Evolutionary conservation across 306 rosid species (phyloP).

Genomic region (Pterocarpus macrocarpus): DNA sequence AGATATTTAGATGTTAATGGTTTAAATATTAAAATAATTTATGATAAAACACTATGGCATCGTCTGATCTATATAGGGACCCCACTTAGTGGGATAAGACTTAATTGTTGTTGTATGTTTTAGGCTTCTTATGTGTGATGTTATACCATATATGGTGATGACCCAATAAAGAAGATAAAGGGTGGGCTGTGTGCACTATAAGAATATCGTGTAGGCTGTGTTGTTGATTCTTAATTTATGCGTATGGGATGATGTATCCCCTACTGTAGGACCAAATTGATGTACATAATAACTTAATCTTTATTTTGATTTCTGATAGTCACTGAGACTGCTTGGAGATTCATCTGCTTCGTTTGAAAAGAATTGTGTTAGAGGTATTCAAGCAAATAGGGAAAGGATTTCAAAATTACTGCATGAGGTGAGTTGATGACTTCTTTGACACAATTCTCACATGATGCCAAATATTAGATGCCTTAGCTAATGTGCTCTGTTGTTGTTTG

Average conservation of each 20-base stretch:
- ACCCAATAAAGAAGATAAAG: conserved; percentile 21
- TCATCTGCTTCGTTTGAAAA: conserved; percentile 93
- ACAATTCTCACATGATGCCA: conserved; percentile 18
- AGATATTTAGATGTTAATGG: too few relatives aligned
- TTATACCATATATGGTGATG: conserved; percentile 26
- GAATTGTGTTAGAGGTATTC: conserved; percentile 97
- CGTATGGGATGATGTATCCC: conserved; percentile 25
- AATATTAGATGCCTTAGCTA: conserved; percentile 46
- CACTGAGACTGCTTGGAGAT: conserved; percentile 93
- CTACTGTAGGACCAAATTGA: not conserved
- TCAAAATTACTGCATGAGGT: conserved; percentile 95
- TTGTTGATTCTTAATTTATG: conserved; percentile 33
- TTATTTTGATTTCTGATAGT: conserved; percentile 59
- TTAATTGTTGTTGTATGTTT: too few relatives aligned
- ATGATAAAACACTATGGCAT: too few relatives aligned
- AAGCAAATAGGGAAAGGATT: conserved; percentile 93
- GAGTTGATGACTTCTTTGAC: conserved; percentile 45
- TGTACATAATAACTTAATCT: conserved; percentile 8
- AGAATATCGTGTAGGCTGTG: conserved; percentile 5
- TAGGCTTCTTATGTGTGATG: conserved; percentile 12
- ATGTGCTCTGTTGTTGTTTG: conserved; percentile 47
- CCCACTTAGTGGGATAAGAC: too few relatives aligned
- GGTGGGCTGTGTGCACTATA: conserved; percentile 4
- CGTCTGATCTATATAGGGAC: too few relatives aligned
- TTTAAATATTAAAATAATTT: too few relatives aligned